These are phyloP conservation scores for Tylopilus microsporus DNA, from an alignment of 1,284 basidiomycete genomes.

Conservation along the genomic window DNA sequence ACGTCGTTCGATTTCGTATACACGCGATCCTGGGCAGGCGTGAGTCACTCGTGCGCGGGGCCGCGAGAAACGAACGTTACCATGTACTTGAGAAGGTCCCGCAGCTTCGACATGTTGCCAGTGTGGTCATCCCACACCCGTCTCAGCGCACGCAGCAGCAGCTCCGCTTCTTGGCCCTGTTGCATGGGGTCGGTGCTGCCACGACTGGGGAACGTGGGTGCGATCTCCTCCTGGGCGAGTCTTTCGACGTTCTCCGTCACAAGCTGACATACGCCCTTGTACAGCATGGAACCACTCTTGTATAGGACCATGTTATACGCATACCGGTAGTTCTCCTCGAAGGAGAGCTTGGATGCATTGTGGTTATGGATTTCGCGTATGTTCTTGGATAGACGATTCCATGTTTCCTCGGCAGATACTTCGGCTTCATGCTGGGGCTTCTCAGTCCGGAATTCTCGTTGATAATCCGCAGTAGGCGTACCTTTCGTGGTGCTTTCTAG, in stretches of 20 bases:
- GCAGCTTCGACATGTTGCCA: conserved; percentile 84
- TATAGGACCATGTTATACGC: conserved; percentile 92
- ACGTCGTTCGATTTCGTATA: conserved; percentile 71
- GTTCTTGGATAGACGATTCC: conserved; percentile 73
- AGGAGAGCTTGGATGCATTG: conserved; percentile 88
- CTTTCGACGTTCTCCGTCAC: conserved; percentile 80
- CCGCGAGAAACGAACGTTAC: conserved; percentile 43
- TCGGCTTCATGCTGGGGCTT: conserved; percentile 58
- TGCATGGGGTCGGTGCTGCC: conserved; percentile 53
- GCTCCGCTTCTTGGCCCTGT: conserved; percentile 74
- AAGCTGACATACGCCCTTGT: conserved; percentile 80
- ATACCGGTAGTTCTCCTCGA: conserved; percentile 94
- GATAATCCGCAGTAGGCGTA: conserved; percentile 20
- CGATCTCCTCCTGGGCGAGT: conserved; percentile 73
- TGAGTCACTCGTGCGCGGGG: conserved; percentile 17
- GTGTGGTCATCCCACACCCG: conserved; percentile 94
- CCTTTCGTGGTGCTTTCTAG: conserved; percentile 56
- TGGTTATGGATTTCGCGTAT: conserved; percentile 95
- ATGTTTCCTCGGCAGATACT: conserved; percentile 67
- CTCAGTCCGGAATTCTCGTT: neutral
- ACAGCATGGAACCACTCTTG: conserved; percentile 83
- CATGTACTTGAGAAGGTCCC: conserved; percentile 95
- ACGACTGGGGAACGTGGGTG: conserved; percentile 73
- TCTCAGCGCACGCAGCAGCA: conserved; percentile 78
- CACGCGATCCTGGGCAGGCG: conserved; percentile 72